Evolutionary conservation across 179 eudicot species (phyloP).

Genomic region (Kewa caespitosa): DNA sequence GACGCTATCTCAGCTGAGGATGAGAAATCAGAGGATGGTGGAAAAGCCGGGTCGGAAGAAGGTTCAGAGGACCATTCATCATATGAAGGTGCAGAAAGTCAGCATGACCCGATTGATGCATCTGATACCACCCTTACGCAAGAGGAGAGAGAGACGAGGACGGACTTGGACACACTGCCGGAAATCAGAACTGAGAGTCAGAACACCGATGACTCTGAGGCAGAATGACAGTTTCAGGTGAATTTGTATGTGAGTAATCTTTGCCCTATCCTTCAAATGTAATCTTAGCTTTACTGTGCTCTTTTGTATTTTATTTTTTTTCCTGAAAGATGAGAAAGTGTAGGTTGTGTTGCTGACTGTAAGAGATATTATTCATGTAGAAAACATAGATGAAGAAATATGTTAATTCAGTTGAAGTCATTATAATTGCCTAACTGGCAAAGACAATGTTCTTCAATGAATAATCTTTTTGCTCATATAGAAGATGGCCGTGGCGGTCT

Average conservation of each 20-base stretch:
- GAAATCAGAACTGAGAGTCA: slow-evolving; percentile 54
- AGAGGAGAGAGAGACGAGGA: slow-evolving; percentile 44
- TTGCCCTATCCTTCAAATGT: not conserved
- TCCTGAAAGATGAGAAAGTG: not conserved
- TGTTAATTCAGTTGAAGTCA: too few relatives aligned
- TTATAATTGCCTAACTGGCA: too few relatives aligned
- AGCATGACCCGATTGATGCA: slow-evolving; percentile 49
- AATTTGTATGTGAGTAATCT: slow-evolving; percentile 16
- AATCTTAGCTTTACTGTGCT: slow-evolving; percentile 11
- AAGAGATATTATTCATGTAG: slow-evolving; percentile 12
- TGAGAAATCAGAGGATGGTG: slow-evolving; percentile 31
- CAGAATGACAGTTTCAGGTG: slow-evolving; percentile 38
- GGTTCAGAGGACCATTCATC: slow-evolving; percentile 24
- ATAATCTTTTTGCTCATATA: too few relatives aligned
- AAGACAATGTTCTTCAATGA: too few relatives aligned
- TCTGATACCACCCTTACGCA: slow-evolving; percentile 38
- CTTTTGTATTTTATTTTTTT: not conserved
- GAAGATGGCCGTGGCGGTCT: too few relatives aligned
- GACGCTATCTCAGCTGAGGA: slow-evolving; percentile 20
- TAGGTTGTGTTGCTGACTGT: slow-evolving; percentile 17
- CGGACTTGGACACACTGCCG: slow-evolving; percentile 51
- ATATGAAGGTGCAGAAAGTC: slow-evolving; percentile 33
- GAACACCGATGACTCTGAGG: slow-evolving; percentile 40
- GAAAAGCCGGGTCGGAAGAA: slow-evolving; percentile 31
- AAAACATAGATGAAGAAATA: too few relatives aligned